These are phyloP conservation scores for Cymbopogon citratus DNA, from an alignment of 176 grass and related monocot genomes.

Conservation along the genomic window DNA sequence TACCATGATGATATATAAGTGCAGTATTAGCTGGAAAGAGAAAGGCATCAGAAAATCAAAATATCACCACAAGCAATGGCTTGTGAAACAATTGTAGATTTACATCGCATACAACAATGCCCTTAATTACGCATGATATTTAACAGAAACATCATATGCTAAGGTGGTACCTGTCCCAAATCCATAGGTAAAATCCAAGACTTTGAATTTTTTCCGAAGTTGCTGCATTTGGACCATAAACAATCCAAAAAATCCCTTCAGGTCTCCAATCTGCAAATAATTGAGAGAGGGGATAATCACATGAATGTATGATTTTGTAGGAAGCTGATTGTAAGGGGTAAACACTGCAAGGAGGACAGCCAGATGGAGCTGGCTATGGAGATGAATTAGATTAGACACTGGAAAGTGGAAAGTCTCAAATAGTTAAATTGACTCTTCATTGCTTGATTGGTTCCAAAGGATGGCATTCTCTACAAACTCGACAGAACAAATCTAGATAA, in stretches of 20 bases:
- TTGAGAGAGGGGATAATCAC: neutral
- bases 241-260: conserved; percentile 91
- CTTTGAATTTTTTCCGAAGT: conserved; percentile 68
- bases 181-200: conserved; percentile 88
- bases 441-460: neutral
- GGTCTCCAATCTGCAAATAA: conserved; percentile 67
- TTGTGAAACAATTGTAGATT: neutral
- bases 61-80: neutral
- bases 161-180: conserved; percentile 61
- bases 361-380: neutral
- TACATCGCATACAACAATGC: neutral
- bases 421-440: neutral
- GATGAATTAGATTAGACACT: neutral
- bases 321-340: neutral
- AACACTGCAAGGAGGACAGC: neutral
- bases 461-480: neutral
- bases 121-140: neutral
- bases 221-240: conserved; percentile 93
- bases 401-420: neutral
- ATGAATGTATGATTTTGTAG: neutral
- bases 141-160: neutral
- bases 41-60: neutral
- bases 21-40: conserved; percentile 78
- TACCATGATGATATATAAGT: conserved; percentile 93
- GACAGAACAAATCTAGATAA: neutral